Evolutionary conservation across 108 stramenopile species (phyloP).

Genomic region (Stephanodiscus triporus): DNA sequence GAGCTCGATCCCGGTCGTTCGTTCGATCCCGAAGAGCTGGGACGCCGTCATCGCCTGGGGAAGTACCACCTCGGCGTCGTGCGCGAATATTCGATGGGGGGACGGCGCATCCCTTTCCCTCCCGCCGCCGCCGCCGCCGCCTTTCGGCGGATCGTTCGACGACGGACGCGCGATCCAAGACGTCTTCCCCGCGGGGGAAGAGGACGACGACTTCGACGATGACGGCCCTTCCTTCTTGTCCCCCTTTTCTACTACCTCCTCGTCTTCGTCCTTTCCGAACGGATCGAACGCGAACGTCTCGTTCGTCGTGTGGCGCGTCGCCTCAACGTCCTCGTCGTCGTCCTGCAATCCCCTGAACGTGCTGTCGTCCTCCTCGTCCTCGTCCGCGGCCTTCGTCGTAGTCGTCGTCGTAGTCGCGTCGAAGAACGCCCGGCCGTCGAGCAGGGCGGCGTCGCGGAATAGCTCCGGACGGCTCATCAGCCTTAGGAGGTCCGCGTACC

Average conservation of each 20-base stretch:
- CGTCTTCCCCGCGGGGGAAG: conserved; percentile 6
- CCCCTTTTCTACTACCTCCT: no score
- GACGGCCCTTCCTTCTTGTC: background rate
- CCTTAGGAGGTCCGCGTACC: background rate
- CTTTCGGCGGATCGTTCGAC: no score
- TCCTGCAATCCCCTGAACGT: conserved; percentile 28
- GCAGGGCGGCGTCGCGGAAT: background rate
- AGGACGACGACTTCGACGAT: no score
- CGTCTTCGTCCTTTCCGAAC: background rate
- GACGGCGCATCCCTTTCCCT: conserved; percentile 54
- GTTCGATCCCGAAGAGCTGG: conserved; percentile 88
- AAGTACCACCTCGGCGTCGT: conserved; percentile 86
- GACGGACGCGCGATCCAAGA: no score
- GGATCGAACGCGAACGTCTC: conserved; percentile 41
- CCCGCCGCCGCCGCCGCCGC: background rate
- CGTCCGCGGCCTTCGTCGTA: background rate
- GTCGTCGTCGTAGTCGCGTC: no score
- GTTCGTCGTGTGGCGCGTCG: background rate
- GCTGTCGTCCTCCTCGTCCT: conserved; percentile 60
- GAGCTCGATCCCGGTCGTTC: conserved; percentile 81
- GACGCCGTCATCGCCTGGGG: conserved; percentile 86
- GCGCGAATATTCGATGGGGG: conserved; percentile 82
- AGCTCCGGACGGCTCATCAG: background rate
- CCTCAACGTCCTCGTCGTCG: background rate
- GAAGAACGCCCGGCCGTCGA: background rate